phyloP scores from a whole-genome alignment of 2,329 filamentous ascomycete species.

The Fusarium sublunatum region DNA sequence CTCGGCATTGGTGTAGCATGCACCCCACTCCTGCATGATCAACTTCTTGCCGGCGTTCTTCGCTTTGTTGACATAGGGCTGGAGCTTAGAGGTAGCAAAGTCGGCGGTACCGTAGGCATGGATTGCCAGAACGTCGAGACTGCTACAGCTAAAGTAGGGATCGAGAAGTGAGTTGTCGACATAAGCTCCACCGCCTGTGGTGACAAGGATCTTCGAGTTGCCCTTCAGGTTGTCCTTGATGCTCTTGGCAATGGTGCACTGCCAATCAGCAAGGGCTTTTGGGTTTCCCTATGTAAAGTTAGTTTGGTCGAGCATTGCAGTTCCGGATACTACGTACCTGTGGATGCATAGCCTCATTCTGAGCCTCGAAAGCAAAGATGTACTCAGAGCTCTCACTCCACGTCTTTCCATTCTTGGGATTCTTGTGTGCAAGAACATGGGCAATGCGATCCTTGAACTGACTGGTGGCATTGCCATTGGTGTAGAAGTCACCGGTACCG shows the following conservation, averaged over 20 bases:
- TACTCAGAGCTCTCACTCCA: conserved; percentile 39
- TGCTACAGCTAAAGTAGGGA: conserved; percentile 7
- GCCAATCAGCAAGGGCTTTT: conserved; percentile 31
- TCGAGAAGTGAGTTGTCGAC: conserved; percentile 31
- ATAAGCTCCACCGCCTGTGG: conserved; percentile 35
- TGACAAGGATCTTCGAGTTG: conserved; percentile 30
- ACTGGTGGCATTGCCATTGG: not conserved
- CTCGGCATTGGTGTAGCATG: conserved; percentile 45
- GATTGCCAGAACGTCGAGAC: conserved; percentile 12
- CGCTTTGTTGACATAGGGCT: conserved; percentile 43
- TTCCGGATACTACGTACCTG: conserved; percentile 5
- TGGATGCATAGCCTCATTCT: conserved; percentile 41
- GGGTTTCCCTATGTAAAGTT: conserved; percentile 23
- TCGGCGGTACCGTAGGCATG: conserved; percentile 40
- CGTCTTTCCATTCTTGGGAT: conserved; percentile 23
- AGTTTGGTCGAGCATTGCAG: not conserved
- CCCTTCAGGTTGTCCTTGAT: conserved; percentile 40
- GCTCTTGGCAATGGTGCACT: conserved; percentile 40
- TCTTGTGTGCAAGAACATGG: conserved; percentile 2
- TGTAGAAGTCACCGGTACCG: conserved; percentile 10
- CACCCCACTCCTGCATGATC: conserved; percentile 40
- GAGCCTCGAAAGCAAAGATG: conserved; percentile 42
- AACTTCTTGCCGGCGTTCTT: conserved; percentile 47
- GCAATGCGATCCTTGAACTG: conserved; percentile 5
- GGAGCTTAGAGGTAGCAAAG: conserved; percentile 37